Evolutionary conservation across 2,329 filamentous ascomycete species (phyloP), one percentile per base, ranked within the genome.

Genomic region (Fusarium albidum): DNA sequence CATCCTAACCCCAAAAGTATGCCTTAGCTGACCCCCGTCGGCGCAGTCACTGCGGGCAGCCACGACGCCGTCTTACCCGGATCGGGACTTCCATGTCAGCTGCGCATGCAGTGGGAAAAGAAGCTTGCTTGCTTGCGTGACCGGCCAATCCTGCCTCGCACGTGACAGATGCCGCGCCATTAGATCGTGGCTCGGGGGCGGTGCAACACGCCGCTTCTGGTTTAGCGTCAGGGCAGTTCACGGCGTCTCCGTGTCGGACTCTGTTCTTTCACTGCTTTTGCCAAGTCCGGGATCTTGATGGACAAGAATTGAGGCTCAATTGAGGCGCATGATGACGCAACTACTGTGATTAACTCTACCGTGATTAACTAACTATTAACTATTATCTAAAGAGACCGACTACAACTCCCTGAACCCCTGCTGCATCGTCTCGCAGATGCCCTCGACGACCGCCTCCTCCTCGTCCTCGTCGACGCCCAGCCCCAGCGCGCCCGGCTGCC

Each of bases 21-120:
- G 61, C 61, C 61, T 64, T 64, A 60, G 61, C 61, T 64, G 58
- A 51, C 50, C 21, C 49, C 59, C 40, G 46, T 53, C 61, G 61
- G 61, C 58, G 61, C 61, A 64, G 61, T 57, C 33, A 55, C 58
- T 57, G 51, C 46, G 54, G 35, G 12, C 10, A 27, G n/a, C 31
- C 31, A 18, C 21, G 7, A 21, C 15, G 33, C 33, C 33, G 31
- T 9, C 12, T 21, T 9, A 21, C 11, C 17, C 26, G 26, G n/a
- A n/a, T n/a, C n/a, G n/a, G n/a, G n/a, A n/a, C n/a, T n/a, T n/a
- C n/a, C n/a, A n/a, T n/a, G n/a, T n/a, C n/a, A n/a, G n/a, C n/a
- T n/a, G n/a, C n/a, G n/a, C n/a, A n/a, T n/a, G n/a, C n/a, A n/a
- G n/a, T n/a, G n/a, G n/a, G n/a, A n/a, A n/a, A n/a, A n/a, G n/a